A percentile compares a stretch with the other conserved stretches of the same genome.
Conservation (phyloP, 2,329 filamentous ascomycete genomes). For the Trichoderma sp. region DNA sequence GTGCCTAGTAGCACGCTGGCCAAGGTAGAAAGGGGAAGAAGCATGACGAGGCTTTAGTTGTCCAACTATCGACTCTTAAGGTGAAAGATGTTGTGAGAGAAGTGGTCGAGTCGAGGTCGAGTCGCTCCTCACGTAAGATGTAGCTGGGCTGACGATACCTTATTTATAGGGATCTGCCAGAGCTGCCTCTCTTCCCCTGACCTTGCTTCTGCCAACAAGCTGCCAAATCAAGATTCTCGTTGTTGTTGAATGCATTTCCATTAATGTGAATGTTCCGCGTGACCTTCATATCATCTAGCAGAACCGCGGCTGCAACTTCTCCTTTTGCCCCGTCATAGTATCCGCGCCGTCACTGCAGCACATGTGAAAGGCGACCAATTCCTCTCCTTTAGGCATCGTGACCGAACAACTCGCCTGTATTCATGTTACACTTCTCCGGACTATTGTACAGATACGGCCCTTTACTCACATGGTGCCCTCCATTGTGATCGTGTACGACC, state of each 20-base stretch:
- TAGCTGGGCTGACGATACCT: neutral
- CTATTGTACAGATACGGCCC: neutral
- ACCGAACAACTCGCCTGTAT: neutral
- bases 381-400: neutral
- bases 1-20: conserved; percentile 3
- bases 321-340: neutral
- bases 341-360: neutral
- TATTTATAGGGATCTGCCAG: neutral
- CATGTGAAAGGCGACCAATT: neutral
- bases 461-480: neutral
- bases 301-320: neutral
- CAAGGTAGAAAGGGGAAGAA: neutral
- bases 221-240: neutral
- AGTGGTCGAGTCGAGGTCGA: neutral
- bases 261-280: neutral
- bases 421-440: neutral
- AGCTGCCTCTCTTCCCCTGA: neutral
- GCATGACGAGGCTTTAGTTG: neutral
- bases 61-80: neutral
- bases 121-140: neutral
- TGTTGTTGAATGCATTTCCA: neutral
- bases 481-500: neutral
- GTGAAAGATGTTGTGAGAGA: neutral
- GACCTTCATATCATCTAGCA: neutral
- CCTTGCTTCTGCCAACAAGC: neutral